phyloP scores from a whole-genome alignment of 2,329 filamentous ascomycete species.

The Botrytis sinoallii region DNA sequence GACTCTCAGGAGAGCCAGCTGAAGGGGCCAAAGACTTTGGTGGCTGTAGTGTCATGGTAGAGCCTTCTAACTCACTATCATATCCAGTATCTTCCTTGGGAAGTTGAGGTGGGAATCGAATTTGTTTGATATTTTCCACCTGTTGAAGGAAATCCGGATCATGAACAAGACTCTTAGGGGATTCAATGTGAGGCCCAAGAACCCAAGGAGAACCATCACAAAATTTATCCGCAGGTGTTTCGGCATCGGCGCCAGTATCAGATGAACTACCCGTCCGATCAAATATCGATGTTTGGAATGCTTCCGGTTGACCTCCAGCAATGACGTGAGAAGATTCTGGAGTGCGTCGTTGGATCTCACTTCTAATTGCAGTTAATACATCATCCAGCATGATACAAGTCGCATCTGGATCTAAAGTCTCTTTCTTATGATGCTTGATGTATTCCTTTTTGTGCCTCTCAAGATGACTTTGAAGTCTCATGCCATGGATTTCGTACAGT shows the following conservation, averaged over 20 bases:
- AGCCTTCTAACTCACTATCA: constrained; percentile 33
- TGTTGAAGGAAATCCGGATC: constrained; percentile 25
- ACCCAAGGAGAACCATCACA: constrained; percentile 34
- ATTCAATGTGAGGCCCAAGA: constrained; percentile 30
- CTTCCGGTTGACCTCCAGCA: constrained; percentile 38
- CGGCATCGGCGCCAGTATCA: constrained; percentile 42
- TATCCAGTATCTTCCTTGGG: constrained; percentile 33
- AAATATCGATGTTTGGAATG: constrained; percentile 47
- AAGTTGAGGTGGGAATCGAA: constrained; percentile 24
- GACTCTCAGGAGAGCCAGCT: constrained; percentile 16
- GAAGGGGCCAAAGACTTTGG: not conserved
- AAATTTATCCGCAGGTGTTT: constrained; percentile 38
- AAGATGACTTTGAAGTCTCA: constrained; percentile 45
- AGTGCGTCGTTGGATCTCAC: constrained; percentile 45
- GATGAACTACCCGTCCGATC: constrained; percentile 50
- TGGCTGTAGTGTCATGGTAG: constrained; percentile 26
- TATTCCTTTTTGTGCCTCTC: constrained; percentile 40
- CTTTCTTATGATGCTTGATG: constrained; percentile 26
- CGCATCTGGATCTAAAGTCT: constrained; percentile 29
- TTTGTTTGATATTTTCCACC: constrained; percentile 18
- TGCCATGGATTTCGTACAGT: constrained; percentile 51
- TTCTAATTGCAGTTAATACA: constrained; percentile 41
- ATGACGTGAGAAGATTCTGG: constrained; percentile 42
- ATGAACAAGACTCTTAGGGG: constrained; percentile 29
- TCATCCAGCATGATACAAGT: constrained; percentile 39